These are phyloP conservation scores for Aspergillus flavus DNA, from an alignment of 2,329 filamentous ascomycete genomes.

Conservation along the genomic window DNA sequence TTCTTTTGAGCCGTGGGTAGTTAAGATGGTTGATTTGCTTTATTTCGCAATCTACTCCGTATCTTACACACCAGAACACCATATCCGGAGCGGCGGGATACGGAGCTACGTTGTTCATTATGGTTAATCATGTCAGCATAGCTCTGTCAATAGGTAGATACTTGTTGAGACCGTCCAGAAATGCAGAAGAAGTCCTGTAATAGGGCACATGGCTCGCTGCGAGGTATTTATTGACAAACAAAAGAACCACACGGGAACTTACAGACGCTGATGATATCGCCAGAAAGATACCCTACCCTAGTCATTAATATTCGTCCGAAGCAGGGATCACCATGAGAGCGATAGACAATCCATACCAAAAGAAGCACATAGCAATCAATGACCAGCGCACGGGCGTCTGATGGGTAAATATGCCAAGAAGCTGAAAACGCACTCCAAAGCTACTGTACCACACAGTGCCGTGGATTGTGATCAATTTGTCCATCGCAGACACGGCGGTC, in stretches of 20 bases:
- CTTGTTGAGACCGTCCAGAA: not conserved
- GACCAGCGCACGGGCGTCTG: not conserved
- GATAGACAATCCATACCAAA: not conserved
- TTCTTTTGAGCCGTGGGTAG: not conserved
- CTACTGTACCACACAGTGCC: not conserved
- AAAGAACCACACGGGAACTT: not conserved
- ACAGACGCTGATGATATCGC: not conserved
- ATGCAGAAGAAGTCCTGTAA: not conserved
- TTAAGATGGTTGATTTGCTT: not conserved
- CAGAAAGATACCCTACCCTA: not conserved
- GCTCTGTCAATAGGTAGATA: not conserved
- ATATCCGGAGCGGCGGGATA: not conserved
- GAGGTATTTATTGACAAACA: not conserved
- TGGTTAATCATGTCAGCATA: rapidly evolving
- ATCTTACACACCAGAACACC: not conserved
- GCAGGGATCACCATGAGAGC: not conserved
- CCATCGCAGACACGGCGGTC: not conserved
- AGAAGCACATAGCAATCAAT: not conserved
- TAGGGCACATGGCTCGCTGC: not conserved
- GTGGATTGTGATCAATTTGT: not conserved
- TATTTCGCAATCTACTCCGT: not conserved
- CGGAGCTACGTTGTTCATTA: not conserved
- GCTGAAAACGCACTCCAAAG: not conserved
- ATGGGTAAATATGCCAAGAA: not conserved
- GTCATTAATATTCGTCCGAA: not conserved